Evolutionary conservation across 768 basidiomycete species (phyloP), one percentile per base, ranked within the genome.

Genomic region (Leccinum longicurvipes): DNA sequence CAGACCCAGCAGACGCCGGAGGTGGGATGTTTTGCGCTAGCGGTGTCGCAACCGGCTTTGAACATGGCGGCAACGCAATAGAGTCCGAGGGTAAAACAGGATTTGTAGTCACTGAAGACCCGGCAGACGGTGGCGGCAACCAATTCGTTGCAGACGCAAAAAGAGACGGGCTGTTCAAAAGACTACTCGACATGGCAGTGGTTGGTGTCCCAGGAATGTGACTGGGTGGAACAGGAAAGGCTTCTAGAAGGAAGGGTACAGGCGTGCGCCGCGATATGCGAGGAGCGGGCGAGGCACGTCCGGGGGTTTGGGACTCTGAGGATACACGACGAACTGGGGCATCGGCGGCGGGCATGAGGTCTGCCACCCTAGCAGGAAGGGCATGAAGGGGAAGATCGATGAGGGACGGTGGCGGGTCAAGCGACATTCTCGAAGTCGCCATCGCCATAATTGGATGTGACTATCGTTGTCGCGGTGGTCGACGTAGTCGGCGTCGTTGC

Each of bases 1-100:
- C 28, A 32, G 60, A n/a, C 6, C 46, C 47, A 44, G 28, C 23
- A 3, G 68, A 28, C 10, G 46, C 31, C 0, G 80, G 83, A 0
- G 85, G 85, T 0, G 84, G 85, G 53, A n/a, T n/a, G n/a, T 84
- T 82, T 15, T 56, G 57, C 27, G 31, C 62, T 39, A n/a, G 12
- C 14, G 54, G 34, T 1, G 53, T 44, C 50, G 54, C 48, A 24
- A 52, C 23, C 7, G 63, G 48, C 49, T 54, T 64, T 25, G 63
- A 56, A 47, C 47, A 53, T 15, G 64, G 59, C 15, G 59, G 53
- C 10, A 46, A 45, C 25, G 44, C 10, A 55, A 34, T 58, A 19
- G 60, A 25, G n/a, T 24, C 54, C 6, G 51, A 29, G 15, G 56
- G n/a, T 2, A 50, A 23, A 25, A 29, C 21, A 10, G 56, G 27